Evolutionary conservation across 306 rosid genomes (phyloP).

Genomic region (Phaseolus lunatus): DNA sequence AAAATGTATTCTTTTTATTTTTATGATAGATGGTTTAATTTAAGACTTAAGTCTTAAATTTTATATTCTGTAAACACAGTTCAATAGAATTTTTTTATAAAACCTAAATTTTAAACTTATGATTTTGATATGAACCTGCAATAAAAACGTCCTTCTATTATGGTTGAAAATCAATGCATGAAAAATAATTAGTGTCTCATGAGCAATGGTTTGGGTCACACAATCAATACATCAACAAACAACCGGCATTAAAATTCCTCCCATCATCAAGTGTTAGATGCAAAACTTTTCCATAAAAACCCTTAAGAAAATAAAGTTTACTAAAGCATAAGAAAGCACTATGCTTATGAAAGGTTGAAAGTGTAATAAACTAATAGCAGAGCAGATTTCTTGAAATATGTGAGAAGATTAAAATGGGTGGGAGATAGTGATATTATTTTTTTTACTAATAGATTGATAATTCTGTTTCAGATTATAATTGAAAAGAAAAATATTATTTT

Average conservation of each 20-base stretch:
- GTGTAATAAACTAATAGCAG: neutral
- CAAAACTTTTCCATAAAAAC: constrained; percentile 19
- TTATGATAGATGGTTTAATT: too few species aligned
- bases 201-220: neutral
- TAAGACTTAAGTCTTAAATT: too few species aligned
- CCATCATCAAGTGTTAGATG: neutral
- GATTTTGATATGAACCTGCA: too few species aligned
- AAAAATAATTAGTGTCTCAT: neutral
- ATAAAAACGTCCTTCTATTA: neutral
- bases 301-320: neutral
- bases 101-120: too few species aligned
- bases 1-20: too few species aligned
- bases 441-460: too few species aligned
- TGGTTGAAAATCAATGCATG: neutral
- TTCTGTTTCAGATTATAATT: too few species aligned
- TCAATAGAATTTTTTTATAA: too few species aligned
- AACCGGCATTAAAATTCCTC: neutral
- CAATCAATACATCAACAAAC: neutral
- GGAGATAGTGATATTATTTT: neutral
- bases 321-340: neutral
- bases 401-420: neutral
- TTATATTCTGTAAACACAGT: too few species aligned
- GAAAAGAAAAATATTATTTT: too few species aligned
- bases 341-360: neutral
- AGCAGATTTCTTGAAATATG: neutral